These are phyloP conservation scores for Ormosia emarginata DNA, from an alignment of 306 rosid species.

Conservation along the genomic window DNA sequence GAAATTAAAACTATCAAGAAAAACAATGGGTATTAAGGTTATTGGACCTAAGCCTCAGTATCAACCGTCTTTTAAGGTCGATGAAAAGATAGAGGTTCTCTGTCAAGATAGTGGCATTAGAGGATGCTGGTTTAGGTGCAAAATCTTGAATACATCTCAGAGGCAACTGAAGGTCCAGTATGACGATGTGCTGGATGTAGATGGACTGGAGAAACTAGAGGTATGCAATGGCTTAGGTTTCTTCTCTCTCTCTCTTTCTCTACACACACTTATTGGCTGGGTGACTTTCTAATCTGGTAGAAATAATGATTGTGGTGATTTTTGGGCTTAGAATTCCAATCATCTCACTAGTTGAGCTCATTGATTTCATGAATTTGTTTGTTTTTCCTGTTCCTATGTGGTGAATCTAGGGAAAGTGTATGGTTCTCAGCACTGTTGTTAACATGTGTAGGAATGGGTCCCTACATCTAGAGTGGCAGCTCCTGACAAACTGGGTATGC, in stretches of 20 bases:
- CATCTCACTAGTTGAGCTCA: not conserved
- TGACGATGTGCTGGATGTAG: slow-evolving; percentile 56
- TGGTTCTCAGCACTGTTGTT: slow-evolving; percentile 16
- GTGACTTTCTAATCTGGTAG: not conserved
- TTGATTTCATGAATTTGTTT: not conserved
- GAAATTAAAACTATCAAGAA: slow-evolving; percentile 55
- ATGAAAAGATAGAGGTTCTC: slow-evolving; percentile 63
- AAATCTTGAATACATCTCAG: slow-evolving; percentile 49
- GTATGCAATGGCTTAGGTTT: slow-evolving; percentile 35
- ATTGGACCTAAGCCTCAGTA: slow-evolving; percentile 32
- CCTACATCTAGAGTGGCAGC: slow-evolving; percentile 60
- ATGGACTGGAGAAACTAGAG: slow-evolving; percentile 53
- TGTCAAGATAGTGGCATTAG: slow-evolving; percentile 85
- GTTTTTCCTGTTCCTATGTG: not conserved
- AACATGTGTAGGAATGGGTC: slow-evolving; percentile 73
- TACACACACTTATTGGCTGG: not conserved
- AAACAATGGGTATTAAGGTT: slow-evolving; percentile 38
- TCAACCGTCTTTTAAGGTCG: slow-evolving; percentile 41
- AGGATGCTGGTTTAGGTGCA: slow-evolving; percentile 90
- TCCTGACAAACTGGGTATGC: slow-evolving; percentile 66
- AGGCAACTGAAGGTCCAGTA: slow-evolving; percentile 65
- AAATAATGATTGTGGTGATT: not conserved
- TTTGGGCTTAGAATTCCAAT: slow-evolving; percentile 2
- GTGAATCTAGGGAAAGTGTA: slow-evolving; percentile 18
- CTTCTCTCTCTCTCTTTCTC: not conserved